phyloP scores from a whole-genome alignment of 257 asterid genomes.

The Ballota nigra region DNA sequence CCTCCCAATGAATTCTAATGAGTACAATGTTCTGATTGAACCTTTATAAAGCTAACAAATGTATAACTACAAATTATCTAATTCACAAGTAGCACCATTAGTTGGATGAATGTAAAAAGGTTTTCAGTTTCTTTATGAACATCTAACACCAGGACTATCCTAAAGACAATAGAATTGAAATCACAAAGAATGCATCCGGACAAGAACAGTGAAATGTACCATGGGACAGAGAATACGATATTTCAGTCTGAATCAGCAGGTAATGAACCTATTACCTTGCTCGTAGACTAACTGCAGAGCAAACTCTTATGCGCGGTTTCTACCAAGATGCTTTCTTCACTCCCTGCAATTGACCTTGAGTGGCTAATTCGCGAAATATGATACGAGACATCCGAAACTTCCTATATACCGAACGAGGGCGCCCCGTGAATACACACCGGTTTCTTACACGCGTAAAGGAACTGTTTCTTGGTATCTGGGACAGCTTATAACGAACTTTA shows the following conservation, averaged over 20 bases:
- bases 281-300: neutral
- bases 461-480: constrained; percentile 17
- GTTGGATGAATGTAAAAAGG: no score
- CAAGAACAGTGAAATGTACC: constrained; percentile 96
- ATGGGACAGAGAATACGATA: constrained; percentile 44
- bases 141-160: constrained; percentile 25
- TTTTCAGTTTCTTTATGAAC: neutral
- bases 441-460: constrained; percentile 15
- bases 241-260: neutral
- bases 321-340: constrained; percentile 23
- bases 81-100: neutral
- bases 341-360: constrained; percentile 2
- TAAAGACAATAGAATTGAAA: constrained; percentile 45
- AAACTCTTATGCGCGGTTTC: neutral
- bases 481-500: constrained; percentile 10
- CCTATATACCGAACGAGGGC: constrained; percentile 3
- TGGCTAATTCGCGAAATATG: neutral
- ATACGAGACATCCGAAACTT: constrained; percentile 15
- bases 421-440: constrained; percentile 11
- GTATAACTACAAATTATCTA: neutral
- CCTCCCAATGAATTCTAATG: constrained; percentile 52
- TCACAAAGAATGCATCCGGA: constrained; percentile 82
- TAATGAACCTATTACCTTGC: constrained; percentile 9
- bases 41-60: constrained; percentile 26
- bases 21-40: constrained; percentile 54